These are phyloP conservation scores for Saitoella complicata DNA, from an alignment of 805 yeast species.

Conservation along the genomic window DNA sequence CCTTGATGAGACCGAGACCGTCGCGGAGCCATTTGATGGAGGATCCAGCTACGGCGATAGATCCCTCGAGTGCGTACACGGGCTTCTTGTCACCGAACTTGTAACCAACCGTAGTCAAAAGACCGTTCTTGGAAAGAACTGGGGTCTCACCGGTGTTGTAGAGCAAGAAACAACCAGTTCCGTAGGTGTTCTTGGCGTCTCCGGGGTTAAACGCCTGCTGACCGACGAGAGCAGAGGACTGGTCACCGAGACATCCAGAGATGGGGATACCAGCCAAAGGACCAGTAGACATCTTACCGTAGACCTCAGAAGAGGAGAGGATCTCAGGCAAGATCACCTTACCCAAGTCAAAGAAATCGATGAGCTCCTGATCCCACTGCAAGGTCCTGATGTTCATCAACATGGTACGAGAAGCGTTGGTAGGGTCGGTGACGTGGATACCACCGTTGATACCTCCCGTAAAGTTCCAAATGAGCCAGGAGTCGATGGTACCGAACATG, in stretches of 20 bases:
- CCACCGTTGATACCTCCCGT: slow-evolving; percentile 41
- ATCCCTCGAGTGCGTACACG: slow-evolving; percentile 83
- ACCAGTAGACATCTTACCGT: slow-evolving; percentile 44
- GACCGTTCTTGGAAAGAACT: slow-evolving; percentile 59
- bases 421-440: slow-evolving; percentile 64
- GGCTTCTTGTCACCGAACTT: slow-evolving; percentile 69
- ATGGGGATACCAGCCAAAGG: slow-evolving; percentile 51
- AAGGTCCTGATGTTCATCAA: slow-evolving; percentile 67
- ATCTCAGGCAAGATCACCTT: slow-evolving; percentile 56
- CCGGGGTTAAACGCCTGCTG: slow-evolving; percentile 75
- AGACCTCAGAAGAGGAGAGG: slow-evolving; percentile 59
- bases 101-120: slow-evolving; percentile 77
- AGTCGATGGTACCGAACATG: slow-evolving; percentile 87
- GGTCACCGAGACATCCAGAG: slow-evolving; percentile 87
- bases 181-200: slow-evolving; percentile 87
- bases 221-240: slow-evolving; percentile 83
- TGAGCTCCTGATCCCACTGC: slow-evolving; percentile 59
- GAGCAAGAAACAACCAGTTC: slow-evolving; percentile 84
- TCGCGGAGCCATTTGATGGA: slow-evolving; percentile 89
- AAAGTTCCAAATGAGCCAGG: slow-evolving; percentile 80
- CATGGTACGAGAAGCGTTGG: slow-evolving; percentile 84
- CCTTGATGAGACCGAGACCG: slow-evolving; percentile 64
- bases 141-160: slow-evolving; percentile 71
- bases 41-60: slow-evolving; percentile 91
- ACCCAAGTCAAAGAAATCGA: slow-evolving; percentile 69